A percentile compares a stretch with the other conserved stretches of the same genome.
These are phyloP conservation scores for Solanum pennellii DNA, from an alignment of 257 asterid genomes.

Conservation along the genomic window DNA sequence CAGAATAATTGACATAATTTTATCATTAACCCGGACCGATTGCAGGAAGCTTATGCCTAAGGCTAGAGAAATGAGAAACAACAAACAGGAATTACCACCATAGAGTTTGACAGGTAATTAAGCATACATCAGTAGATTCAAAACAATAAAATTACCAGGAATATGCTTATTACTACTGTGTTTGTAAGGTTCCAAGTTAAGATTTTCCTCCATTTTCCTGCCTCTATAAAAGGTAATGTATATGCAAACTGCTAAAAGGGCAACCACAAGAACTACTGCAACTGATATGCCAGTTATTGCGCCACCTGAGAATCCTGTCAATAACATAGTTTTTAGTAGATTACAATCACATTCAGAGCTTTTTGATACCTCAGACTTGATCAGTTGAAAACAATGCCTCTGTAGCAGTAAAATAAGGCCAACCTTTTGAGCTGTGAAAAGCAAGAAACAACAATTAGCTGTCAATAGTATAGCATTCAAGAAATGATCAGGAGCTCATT, in stretches of 20 bases:
- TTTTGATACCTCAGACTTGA: conserved; percentile 1
- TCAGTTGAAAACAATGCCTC: not conserved
- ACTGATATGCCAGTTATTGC: conserved; percentile 68
- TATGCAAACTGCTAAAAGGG: conserved; percentile 30
- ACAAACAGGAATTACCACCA: not conserved
- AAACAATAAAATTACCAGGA: conserved; percentile 23
- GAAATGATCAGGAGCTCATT: not conserved
- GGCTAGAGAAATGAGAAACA: not conserved
- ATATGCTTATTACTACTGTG: conserved; percentile 10
- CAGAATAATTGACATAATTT: not conserved
- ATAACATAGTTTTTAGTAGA: not conserved
- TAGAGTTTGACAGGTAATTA: not conserved
- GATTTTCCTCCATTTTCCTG: conserved; percentile 14
- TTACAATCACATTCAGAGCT: conserved; percentile 2
- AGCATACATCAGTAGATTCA: not conserved
- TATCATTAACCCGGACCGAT: not conserved
- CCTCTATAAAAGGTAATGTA: conserved; percentile 30
- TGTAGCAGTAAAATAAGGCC: conserved; percentile 4
- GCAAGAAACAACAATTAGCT: conserved; percentile 13
- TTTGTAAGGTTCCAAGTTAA: conserved; percentile 5
- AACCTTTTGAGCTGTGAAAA: conserved; percentile 79
- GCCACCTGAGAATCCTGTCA: conserved; percentile 60
- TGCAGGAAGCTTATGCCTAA: not conserved
- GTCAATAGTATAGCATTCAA: not conserved
- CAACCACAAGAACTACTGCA: conserved; percentile 36